Evolutionary conservation across 495 filamentous ascomycete species (phyloP).

Genomic region (Penicillium psychrofluorescens): DNA sequence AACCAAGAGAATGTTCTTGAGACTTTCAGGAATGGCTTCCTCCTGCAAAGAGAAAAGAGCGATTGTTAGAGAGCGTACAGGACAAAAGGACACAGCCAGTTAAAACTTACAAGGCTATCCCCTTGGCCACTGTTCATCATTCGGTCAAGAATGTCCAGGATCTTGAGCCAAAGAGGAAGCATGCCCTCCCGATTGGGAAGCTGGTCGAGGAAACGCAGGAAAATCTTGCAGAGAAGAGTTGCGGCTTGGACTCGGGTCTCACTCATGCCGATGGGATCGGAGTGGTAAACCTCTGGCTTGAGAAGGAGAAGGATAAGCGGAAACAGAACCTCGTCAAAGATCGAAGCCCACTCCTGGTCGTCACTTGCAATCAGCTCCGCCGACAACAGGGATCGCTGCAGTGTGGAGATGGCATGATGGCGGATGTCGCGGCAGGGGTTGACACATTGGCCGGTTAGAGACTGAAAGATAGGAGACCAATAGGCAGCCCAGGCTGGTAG

Average conservation of each 20-base stretch:
- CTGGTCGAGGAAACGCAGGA: constrained; percentile 85
- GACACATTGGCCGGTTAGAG: constrained; percentile 80
- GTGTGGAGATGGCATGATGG: constrained; percentile 75
- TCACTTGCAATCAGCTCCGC: constrained; percentile 66
- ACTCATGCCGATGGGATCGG: constrained; percentile 88
- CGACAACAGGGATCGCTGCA: constrained; percentile 82
- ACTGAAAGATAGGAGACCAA: constrained; percentile 91
- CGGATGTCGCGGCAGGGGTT: constrained; percentile 95
- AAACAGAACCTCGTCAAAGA: constrained; percentile 92
- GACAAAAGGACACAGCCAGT: neutral
- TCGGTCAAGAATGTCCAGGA: constrained; percentile 90
- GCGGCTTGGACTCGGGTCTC: constrained; percentile 91
- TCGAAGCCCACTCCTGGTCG: constrained; percentile 86
- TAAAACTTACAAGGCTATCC: constrained; percentile 67
- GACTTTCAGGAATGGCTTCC: constrained; percentile 88
- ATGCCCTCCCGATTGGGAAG: constrained; percentile 84
- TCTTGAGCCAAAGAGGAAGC: constrained; percentile 86
- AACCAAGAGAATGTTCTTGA: constrained; percentile 95
- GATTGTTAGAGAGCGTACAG: constrained; percentile 1
- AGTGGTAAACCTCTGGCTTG: constrained; percentile 92
- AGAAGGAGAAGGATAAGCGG: constrained; percentile 84
- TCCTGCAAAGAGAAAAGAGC: constrained; percentile 44
- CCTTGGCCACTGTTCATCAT: constrained; percentile 95
- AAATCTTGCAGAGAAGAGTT: constrained; percentile 87
- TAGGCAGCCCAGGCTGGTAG: constrained; percentile 86